Base-by-base conservation (phyloP, 345 rosid genomes). In the Gossypium thurberi region DNA sequence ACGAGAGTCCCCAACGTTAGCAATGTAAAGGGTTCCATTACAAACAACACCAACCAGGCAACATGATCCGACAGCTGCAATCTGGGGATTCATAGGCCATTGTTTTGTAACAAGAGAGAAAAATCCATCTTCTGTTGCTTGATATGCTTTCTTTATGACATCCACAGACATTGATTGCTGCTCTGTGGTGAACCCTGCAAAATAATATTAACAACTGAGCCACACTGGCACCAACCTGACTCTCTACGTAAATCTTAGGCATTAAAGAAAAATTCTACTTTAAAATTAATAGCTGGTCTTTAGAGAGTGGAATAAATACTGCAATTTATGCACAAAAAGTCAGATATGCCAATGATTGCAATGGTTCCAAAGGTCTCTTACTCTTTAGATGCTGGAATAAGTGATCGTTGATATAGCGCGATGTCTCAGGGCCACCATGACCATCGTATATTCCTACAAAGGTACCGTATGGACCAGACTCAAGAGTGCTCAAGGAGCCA, bases 61-160 rank as follows among this genome's bases (percentile, higher is more conserved):
- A 83, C 99, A 92, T 6, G 99, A 89, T 60, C 99, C 99, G 51
- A 95, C 99, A 13, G 99, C 98, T 37, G 99, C 99, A 80, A 95
- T 95, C 82, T 85, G 96, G 21, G 99, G 98, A 62, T 89, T 92
- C 82, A 81, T 74, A 48, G 97, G 91, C 98, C 99, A 95, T 78
- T 92, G 98, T 78, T 86, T 91, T 6, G 96, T 81, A 25, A 95
- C 98, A 62, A 90, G 80, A 17, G 90, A 86, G 74, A 88, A 80
- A 82, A 95, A 95, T 23, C 97, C 98, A 56, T 94, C 98, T 81
- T 94, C 98, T 0, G 98, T 94, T 40, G 98, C 98, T 75, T 89
- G 97, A 79, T 84, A 92, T 61, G 99, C 97, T 77, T 92, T 91
- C 59, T 82, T 77, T 77, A 89, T 92, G 14, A 91, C 99, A 76